phyloP scores from a whole-genome alignment of 2,329 filamentous ascomycete genomes.

The Fusarium sp. region DNA sequence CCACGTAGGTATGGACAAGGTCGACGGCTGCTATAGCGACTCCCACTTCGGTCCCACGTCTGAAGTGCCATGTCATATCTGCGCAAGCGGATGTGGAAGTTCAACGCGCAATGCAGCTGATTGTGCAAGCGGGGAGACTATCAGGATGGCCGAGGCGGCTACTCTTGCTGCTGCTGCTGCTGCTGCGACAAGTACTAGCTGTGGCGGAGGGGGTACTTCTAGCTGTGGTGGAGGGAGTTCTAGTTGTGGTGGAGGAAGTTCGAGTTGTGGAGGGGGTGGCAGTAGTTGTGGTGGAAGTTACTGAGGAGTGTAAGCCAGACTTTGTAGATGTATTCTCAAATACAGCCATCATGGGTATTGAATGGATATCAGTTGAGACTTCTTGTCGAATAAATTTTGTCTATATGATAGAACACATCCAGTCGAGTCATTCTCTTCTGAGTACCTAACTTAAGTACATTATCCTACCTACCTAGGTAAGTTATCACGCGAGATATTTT shows the following conservation, averaged over 20 bases:
- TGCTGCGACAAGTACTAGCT: slow-evolving; percentile 4
- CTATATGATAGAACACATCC: background rate
- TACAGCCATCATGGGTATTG: background rate
- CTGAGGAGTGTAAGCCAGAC: background rate
- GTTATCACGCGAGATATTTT: background rate
- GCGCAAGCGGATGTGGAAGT: slow-evolving; percentile 37
- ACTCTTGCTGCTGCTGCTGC: slow-evolving; percentile 12
- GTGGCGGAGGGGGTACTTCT: slow-evolving; percentile 29
- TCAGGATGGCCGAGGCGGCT: slow-evolving; percentile 23
- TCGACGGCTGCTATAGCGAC: slow-evolving; percentile 23
- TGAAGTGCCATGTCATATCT: slow-evolving; percentile 13
- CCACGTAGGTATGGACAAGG: slow-evolving; percentile 19
- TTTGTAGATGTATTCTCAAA: background rate
- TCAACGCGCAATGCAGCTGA: slow-evolving; percentile 17
- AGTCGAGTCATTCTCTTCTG: too few species aligned
- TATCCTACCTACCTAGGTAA: too few species aligned
- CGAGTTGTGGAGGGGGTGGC: slow-evolving; percentile 1
- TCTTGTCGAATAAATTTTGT: background rate
- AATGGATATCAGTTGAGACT: background rate
- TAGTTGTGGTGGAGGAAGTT: slow-evolving; percentile 14
- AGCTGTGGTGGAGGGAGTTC: slow-evolving; percentile 29
- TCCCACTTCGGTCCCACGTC: slow-evolving; percentile 32
- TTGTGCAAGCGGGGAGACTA: slow-evolving; percentile 33
- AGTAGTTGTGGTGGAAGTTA: background rate
- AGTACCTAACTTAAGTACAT: too few species aligned